A percentile compares a stretch with the other conserved stretches of the same genome.
Evolutionary conservation across 148 eudicot species (phyloP).

Genomic region (Rhododendron ferrugineum): DNA sequence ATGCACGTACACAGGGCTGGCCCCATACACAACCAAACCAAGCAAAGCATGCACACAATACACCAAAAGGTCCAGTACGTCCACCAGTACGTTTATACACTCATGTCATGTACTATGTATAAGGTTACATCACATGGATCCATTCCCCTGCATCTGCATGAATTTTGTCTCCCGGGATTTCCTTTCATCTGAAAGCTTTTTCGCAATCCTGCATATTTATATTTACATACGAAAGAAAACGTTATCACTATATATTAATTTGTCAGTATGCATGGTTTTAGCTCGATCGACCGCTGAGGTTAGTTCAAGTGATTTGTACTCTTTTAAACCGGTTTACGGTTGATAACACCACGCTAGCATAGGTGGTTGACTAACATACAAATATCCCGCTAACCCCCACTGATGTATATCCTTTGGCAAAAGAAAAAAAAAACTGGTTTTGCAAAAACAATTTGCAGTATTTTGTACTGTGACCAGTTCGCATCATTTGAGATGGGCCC

Average conservation of each 20-base stretch:
- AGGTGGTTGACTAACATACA: too few species aligned
- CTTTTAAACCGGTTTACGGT: neutral
- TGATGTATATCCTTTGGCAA: too few species aligned
- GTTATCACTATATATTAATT: neutral
- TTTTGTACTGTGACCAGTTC: neutral
- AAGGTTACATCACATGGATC: neutral
- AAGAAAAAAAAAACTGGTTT: neutral
- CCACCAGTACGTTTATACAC: neutral
- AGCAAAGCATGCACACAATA: too few species aligned
- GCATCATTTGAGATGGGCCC: too few species aligned
- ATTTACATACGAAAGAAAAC: too few species aligned
- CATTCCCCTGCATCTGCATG: neutral
- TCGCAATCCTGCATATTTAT: constrained; percentile 3
- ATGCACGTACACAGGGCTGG: too few species aligned
- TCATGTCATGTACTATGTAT: neutral
- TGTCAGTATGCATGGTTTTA: neutral
- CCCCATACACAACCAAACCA: too few species aligned
- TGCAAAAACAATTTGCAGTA: neutral
- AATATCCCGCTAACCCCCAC: too few species aligned
- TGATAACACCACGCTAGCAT: too few species aligned
- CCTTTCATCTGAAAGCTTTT: constrained; percentile 18
- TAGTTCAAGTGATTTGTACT: neutral
- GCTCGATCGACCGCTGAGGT: neutral
- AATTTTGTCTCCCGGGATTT: constrained; percentile 4
- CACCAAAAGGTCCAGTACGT: neutral